Conservation (phyloP, 805 yeast genomes). For the Sugiyamaella valdiviana region DNA sequence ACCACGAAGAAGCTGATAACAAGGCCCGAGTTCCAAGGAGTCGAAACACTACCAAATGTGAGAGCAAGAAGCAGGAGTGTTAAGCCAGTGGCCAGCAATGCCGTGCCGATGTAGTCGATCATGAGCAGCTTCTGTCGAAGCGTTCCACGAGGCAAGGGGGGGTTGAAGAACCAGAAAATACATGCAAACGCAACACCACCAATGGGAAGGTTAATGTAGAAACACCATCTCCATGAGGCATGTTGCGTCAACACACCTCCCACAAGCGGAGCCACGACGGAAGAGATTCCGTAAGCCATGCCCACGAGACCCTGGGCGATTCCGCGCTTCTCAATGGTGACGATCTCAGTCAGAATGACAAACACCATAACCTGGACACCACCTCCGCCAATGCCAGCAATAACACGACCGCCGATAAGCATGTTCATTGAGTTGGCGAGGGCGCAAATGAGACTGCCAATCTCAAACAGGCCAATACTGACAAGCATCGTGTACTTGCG, state of each 20-base stretch:
- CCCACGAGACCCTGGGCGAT: constrained; percentile 66
- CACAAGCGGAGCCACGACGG: constrained; percentile 50
- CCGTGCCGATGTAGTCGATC: constrained; percentile 50
- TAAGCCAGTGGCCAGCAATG: constrained; percentile 26
- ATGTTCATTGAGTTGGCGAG: constrained; percentile 39
- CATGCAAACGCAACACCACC: constrained; percentile 31
- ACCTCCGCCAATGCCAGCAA: constrained; percentile 87
- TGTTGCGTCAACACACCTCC: constrained; percentile 46
- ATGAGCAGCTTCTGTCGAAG: constrained; percentile 37
- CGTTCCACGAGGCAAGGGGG: constrained; percentile 38
- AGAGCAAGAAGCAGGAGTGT: constrained; percentile 47
- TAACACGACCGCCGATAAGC: constrained; percentile 66
- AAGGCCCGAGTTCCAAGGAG: constrained; percentile 48
- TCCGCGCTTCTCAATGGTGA: constrained; percentile 70
- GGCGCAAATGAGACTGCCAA: constrained; percentile 44
- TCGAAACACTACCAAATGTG: constrained; percentile 46
- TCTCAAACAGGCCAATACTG: constrained; percentile 36
- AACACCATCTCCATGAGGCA: constrained; percentile 50
- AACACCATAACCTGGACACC: constrained; percentile 73
- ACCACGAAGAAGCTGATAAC: constrained; percentile 40
- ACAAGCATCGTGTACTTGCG: constrained; percentile 33
- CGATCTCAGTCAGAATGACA: constrained; percentile 68
- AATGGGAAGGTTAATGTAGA: constrained; percentile 43
- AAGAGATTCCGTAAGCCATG: constrained; percentile 27
- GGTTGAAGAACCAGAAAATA: constrained; percentile 23